These are phyloP conservation scores for Chaetomium fimeti DNA, from an alignment of 495 filamentous ascomycete genomes.

Conservation along the genomic window DNA sequence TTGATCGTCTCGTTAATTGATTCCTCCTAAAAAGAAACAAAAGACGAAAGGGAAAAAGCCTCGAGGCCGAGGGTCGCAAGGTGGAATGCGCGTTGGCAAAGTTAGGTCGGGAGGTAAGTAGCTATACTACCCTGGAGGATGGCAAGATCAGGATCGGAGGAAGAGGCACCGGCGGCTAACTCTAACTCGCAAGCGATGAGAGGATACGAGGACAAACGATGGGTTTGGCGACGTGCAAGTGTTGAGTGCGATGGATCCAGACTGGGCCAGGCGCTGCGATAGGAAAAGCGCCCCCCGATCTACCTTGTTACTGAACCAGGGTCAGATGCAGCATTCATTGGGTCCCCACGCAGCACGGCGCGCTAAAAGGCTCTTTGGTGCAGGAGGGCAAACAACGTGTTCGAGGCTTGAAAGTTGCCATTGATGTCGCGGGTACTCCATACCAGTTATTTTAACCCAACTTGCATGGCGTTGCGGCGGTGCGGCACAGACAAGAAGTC, in stretches of 20 bases:
- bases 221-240: slow-evolving; percentile 6
- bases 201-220: slow-evolving; percentile 14
- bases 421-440: no score
- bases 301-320: no score
- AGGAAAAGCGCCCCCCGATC: slow-evolving; percentile 18
- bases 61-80: not conserved
- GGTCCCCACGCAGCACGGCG: slow-evolving; percentile 8
- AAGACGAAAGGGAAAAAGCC: not conserved
- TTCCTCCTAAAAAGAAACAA: not conserved
- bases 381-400: not conserved
- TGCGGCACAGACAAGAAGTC: no score
- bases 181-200: not conserved
- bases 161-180: slow-evolving; percentile 16
- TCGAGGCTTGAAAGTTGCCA: no score
- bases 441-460: no score
- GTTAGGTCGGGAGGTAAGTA: not conserved
- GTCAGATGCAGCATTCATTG: slow-evolving; percentile 14
- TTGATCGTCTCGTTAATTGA: not conserved
- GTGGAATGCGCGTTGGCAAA: not conserved
- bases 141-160: slow-evolving; percentile 10
- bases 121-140: not conserved
- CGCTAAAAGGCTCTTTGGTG: slow-evolving; percentile 2
- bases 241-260: not conserved
- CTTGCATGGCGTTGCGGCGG: no score
- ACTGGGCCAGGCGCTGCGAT: slow-evolving; percentile 2